phyloP scores from a whole-genome alignment of 805 yeast species.

The Komagataella kurtzmanii region DNA sequence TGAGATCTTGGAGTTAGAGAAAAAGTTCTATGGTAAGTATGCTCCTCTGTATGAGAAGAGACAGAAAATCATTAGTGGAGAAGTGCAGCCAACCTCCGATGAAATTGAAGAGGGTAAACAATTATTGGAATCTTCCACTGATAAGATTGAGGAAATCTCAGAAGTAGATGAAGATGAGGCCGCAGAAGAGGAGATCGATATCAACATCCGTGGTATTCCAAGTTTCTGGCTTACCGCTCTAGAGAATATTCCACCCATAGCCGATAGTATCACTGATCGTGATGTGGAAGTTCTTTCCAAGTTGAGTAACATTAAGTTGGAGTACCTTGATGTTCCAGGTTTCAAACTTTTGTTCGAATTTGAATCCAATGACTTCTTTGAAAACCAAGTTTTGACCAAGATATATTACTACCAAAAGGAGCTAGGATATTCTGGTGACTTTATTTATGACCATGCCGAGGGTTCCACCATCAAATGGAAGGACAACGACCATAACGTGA shows the following conservation, averaged over 20 bases:
- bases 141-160: slow-evolving; percentile 23
- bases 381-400: slow-evolving; percentile 61
- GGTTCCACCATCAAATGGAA: slow-evolving; percentile 81
- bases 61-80: slow-evolving; percentile 59
- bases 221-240: slow-evolving; percentile 94
- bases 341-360: slow-evolving; percentile 80
- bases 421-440: slow-evolving; percentile 89
- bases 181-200: slow-evolving; percentile 16
- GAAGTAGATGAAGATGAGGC: slow-evolving; percentile 24
- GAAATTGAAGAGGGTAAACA: slow-evolving; percentile 73
- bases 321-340: slow-evolving; percentile 77
- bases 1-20: slow-evolving; percentile 78
- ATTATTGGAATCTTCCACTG: slow-evolving; percentile 36
- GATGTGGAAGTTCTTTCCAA: slow-evolving; percentile 72
- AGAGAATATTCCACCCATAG: slow-evolving; percentile 69
- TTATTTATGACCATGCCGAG: slow-evolving; percentile 93
- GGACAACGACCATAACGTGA: slow-evolving; percentile 68
- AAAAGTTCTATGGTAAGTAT: slow-evolving; percentile 59
- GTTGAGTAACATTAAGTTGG: slow-evolving; percentile 60
- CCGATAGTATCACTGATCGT: slow-evolving; percentile 79
- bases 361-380: slow-evolving; percentile 61
- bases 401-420: slow-evolving; percentile 91
- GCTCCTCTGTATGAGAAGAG: slow-evolving; percentile 68
- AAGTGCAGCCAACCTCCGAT: slow-evolving; percentile 59
- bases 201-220: slow-evolving; percentile 66